A percentile compares a stretch with the other conserved stretches of the same genome.
Evolutionary conservation across 129 eudicot species (phyloP).

Genomic region (Flaveria trinervia): DNA sequence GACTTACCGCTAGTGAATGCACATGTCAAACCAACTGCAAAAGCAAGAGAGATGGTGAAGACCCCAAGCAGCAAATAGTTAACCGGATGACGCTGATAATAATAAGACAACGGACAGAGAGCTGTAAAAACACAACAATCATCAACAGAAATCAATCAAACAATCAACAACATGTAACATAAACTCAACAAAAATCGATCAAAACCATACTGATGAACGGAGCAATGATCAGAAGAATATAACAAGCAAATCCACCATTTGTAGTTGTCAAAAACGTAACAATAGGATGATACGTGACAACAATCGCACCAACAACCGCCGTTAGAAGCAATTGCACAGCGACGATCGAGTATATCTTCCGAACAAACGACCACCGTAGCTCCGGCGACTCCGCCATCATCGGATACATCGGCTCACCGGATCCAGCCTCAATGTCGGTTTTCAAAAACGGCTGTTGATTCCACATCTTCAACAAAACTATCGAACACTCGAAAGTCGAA

Average conservation of each 20-base stretch:
- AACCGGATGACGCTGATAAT: conserved; percentile 72
- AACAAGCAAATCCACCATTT: conserved; percentile 59
- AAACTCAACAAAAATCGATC: not conserved
- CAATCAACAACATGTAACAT: not conserved
- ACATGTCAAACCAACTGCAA: conserved; percentile 75
- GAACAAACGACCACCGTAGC: conserved; percentile 82
- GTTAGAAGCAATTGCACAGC: conserved; percentile 72
- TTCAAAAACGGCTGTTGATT: conserved; percentile 48
- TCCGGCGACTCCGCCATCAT: conserved; percentile 68
- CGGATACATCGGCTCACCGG: conserved; percentile 55
- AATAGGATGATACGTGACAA: conserved; percentile 57
- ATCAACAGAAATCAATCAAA: not conserved
- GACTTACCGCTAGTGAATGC: conserved; percentile 81
- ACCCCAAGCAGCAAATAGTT: conserved; percentile 67
- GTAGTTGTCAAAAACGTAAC: conserved; percentile 57
- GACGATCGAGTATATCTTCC: conserved; percentile 76
- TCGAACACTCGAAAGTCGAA: no score
- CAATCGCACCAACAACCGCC: conserved; percentile 67
- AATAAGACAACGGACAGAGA: conserved; percentile 76
- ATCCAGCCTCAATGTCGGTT: conserved; percentile 65
- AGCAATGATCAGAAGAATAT: conserved; percentile 61
- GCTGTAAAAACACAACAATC: conserved; percentile 38
- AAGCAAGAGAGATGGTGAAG: conserved; percentile 67
- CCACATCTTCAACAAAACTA: conserved; percentile 47
- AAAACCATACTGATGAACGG: conserved; percentile 67